Evolutionary conservation across 176 grass and related monocot species (phyloP), one percentile per base, ranked within the genome.

Genomic region (Neostapfia colusana): DNA sequence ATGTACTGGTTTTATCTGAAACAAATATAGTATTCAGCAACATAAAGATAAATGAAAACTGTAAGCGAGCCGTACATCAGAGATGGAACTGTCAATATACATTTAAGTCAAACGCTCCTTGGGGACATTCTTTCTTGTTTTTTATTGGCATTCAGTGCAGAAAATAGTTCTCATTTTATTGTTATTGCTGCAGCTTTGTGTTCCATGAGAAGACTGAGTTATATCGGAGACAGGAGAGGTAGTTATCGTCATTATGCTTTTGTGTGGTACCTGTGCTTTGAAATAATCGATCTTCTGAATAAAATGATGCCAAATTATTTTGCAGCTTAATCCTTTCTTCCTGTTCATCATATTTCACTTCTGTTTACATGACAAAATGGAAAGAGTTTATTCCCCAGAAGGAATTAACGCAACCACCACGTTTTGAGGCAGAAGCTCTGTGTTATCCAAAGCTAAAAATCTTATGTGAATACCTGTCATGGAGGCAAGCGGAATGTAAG

Each of bases 401-500:
- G 27, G 80, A 90, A 39, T 59, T 97, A 34, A 79, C 80, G 56
- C 82, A 73, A 26, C 46, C 81, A 49, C 93, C 90, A 58, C 82
- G 78, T 46, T 97, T 97, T 63, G 86, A 79, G 20, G 88, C 83
- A 54, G 77, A 89, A 91, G 66, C 82, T 83, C 40, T 83, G 31
- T 97, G 83, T 80, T 91, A 81, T 46, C 90, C 88, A 77, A 89
- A 62, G 72, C 44, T 65, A 69, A 91, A 89, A 24, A 83, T 89
- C 6, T 12, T 91, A 59, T 65, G 45, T 53, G 86, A 97, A 78
- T 97, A 97, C 80, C 80, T 97, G 49, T 85, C 90, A 63, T 73
- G 71, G 84, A 97, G 88, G 66, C 93, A 97, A 84, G 81, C 76
- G 51, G 90, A 97, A 53, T 97, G 93, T 97, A 83, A 85, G 93